Evolutionary conservation across 2,329 filamentous ascomycete species (phyloP).

Genomic region (Hypocrella siamensis): DNA sequence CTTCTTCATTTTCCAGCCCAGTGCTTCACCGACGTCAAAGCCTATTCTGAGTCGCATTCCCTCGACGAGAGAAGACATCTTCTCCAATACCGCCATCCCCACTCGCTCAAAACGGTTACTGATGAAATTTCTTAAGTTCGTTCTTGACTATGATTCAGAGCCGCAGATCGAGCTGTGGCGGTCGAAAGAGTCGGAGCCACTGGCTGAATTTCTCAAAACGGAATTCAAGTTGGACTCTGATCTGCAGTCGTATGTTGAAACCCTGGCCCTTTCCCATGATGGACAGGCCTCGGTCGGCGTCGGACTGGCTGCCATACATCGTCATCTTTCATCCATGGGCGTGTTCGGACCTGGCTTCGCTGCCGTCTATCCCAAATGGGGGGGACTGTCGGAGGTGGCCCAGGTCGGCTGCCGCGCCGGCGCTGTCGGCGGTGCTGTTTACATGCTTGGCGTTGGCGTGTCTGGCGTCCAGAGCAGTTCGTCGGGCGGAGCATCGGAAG

Average conservation of each 20-base stretch:
- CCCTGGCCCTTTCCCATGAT: slow-evolving; percentile 61
- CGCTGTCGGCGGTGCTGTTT: slow-evolving; percentile 81
- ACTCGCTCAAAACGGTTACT: slow-evolving; percentile 68
- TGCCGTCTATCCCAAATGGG: slow-evolving; percentile 85
- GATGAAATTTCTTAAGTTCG: slow-evolving; percentile 90
- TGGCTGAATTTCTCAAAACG: slow-evolving; percentile 42
- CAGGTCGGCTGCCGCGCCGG: slow-evolving; percentile 84
- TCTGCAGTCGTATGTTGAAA: slow-evolving; percentile 44
- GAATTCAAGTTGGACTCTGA: slow-evolving; percentile 53
- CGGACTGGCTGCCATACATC: slow-evolving; percentile 58
- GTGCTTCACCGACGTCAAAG: slow-evolving; percentile 10
- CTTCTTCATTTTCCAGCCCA: slow-evolving; percentile 60
- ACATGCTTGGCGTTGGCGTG: slow-evolving; percentile 66
- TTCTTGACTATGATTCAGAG: slow-evolving; percentile 52
- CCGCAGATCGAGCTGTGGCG: slow-evolving; percentile 42
- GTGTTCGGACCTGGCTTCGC: slow-evolving; percentile 80
- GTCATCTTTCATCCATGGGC: slow-evolving; percentile 75
- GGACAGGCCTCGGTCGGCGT: slow-evolving; percentile 44
- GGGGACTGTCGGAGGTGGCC: slow-evolving; percentile 72
- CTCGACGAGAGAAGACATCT: slow-evolving; percentile 82
- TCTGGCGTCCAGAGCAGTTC: slow-evolving; percentile 13
- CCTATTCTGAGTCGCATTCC: slow-evolving; percentile 54
- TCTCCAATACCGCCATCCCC: slow-evolving; percentile 60
- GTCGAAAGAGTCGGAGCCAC: slow-evolving; percentile 32
- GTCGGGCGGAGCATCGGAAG: slow-evolving; percentile 10